Percentiles rank a stretch among this genome's conserved stretches.
phyloP scores from a whole-genome alignment of 192 early-diverging fungal genomes.

The Kappamyces sp. region DNA sequence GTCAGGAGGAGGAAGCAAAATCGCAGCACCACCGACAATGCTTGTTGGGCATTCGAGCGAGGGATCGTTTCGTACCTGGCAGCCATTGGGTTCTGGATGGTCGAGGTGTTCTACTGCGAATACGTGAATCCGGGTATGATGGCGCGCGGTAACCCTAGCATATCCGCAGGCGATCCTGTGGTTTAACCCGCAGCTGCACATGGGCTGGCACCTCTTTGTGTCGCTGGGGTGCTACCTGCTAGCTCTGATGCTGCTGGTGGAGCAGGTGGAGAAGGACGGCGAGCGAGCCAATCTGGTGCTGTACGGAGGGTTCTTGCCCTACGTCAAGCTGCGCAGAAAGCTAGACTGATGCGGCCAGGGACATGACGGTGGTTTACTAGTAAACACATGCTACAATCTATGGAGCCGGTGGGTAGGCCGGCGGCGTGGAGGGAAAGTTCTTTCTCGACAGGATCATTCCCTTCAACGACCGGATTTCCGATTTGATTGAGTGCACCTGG shows the following conservation, averaged over 20 bases:
- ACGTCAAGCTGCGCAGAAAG: too few relatives aligned
- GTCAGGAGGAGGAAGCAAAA: not conserved
- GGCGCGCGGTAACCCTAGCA: not conserved
- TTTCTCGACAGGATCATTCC: conserved; percentile 25
- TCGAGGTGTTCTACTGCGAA: not conserved
- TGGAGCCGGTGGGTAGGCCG: too few relatives aligned
- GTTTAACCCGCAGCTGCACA: not conserved
- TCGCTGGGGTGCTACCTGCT: not conserved
- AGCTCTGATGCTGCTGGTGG: not conserved
- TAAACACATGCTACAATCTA: too few relatives aligned
- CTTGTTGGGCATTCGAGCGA: not conserved
- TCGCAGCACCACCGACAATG: not conserved
- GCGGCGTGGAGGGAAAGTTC: conserved; percentile 19
- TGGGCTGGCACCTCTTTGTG: not conserved
- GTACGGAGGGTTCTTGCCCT: too few relatives aligned
- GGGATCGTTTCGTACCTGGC: not conserved
- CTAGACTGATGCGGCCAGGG: too few relatives aligned
- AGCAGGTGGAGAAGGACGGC: too few relatives aligned
- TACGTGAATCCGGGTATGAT: not conserved
- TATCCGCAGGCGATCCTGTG: too few relatives aligned
- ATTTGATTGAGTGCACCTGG: conserved; percentile 17
- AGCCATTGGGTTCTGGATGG: not conserved
- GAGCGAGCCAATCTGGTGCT: too few relatives aligned
- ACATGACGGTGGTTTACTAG: too few relatives aligned
- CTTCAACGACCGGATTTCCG: conserved; percentile 30